Base-by-base conservation (phyloP, 2,329 filamentous ascomycete species). In the Proliferodiscus dingleyae region DNA sequence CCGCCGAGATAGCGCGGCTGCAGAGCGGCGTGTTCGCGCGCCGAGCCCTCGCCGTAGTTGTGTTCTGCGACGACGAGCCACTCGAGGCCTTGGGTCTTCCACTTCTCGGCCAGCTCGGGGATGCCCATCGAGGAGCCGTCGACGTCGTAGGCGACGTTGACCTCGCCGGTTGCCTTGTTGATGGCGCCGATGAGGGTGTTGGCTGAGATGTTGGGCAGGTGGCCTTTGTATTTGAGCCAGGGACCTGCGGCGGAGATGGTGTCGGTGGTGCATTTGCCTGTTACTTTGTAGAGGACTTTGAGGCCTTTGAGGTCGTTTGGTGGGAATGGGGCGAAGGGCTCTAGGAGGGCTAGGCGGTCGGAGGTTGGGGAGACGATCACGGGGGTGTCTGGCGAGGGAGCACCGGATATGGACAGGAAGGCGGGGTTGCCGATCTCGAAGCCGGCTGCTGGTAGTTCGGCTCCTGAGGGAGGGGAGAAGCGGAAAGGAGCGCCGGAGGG, bases 201-300 rank as follows among this genome's bases (percentile, higher is more conserved):
- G 64, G 89, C 89, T 58, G 84, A 87, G 67, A 98, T 98, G 74
- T 98, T 98, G 66, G 93, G 89, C 52, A 98, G 80, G 69, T 98
- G 93, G 52, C 93, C 93, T 76, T 97, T 97, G 81, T 97, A 98
- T 71, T 97, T 97, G 57, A 98, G 80, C 91, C 91, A 97, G 13
- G 91, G 91, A 5, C 91, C 91, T 1, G 91, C 91, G 26, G 91
- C 91, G 29, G 90, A 97, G 69, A 98, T 98, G 59, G 93, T 97
- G 70, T 98, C 93, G 34, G 93, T 98, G 46, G 93, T 98, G 76
- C 93, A 98, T 72, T 98, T 95, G 54, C 93, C 93, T 53, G 90
- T 86, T 54, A 97, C 86, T 72, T 97, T 97, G 75, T 95, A 91
- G 13, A 98, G 83, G 15, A 98, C 89, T 41, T 83, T 83, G 38